Conservation (phyloP, 2,329 filamentous ascomycete genomes). For the Grosmannia huntii region DNA sequence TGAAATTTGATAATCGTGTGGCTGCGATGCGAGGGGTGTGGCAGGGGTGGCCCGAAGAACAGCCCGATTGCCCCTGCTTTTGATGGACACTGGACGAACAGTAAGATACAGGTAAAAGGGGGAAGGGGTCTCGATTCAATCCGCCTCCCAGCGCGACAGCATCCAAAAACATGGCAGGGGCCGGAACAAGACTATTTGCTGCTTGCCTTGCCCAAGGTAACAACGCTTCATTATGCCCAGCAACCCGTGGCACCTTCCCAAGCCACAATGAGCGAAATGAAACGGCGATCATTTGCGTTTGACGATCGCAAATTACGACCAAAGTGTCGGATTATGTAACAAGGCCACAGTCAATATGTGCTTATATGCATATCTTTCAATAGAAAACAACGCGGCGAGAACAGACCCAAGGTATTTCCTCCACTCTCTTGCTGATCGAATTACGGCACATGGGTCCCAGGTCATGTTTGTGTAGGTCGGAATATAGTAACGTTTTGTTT, state of each 20-base stretch:
- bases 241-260: not conserved
- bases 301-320: not conserved
- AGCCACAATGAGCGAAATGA: not conserved
- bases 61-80: too few species aligned
- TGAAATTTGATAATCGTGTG: not conserved
- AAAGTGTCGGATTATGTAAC: not conserved
- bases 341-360: not conserved
- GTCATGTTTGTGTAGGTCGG: too few species aligned
- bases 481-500: too few species aligned
- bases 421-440: too few species aligned
- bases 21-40: not conserved
- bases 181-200: not conserved
- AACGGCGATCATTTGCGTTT: not conserved
- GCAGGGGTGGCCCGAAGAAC: not conserved
- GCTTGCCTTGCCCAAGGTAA: not conserved
- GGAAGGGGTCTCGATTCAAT: not conserved
- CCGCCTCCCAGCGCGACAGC: too few species aligned
- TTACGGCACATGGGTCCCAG: too few species aligned
- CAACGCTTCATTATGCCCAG: not conserved
- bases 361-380: too few species aligned
- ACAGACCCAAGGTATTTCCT: too few species aligned
- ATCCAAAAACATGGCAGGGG: not conserved
- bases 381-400: too few species aligned
- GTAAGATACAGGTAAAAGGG: not conserved
- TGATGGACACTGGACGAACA: too few species aligned